phyloP scores from a whole-genome alignment of 805 yeast genomes.

The Pichia kluyveri region DNA sequence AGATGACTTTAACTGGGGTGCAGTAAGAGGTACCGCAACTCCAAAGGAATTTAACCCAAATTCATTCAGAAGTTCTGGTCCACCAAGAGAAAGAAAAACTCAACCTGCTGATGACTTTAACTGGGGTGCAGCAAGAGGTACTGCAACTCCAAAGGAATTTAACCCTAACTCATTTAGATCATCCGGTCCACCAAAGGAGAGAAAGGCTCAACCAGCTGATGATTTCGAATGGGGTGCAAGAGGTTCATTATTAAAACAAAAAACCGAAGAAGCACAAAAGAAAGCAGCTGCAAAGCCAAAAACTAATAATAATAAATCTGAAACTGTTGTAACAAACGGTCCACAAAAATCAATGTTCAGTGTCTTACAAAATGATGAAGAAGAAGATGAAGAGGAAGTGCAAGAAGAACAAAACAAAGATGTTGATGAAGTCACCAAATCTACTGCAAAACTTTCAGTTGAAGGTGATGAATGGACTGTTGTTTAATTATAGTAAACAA shows the following conservation, averaged over 20 bases:
- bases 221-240: constrained; percentile 36
- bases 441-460: constrained; percentile 32
- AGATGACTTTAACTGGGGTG: constrained; percentile 55
- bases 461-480: constrained; percentile 33
- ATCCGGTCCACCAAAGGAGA: constrained; percentile 3
- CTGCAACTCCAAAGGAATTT: constrained; percentile 1
- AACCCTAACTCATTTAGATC: neutral
- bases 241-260: constrained; percentile 9
- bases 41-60: constrained; percentile 19
- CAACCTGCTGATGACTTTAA: neutral
- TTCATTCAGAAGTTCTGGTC: constrained; percentile 16
- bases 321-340: constrained; percentile 19
- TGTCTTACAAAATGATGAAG: constrained; percentile 44
- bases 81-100: constrained; percentile 18
- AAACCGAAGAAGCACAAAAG: neutral
- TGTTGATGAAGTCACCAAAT: constrained; percentile 17
- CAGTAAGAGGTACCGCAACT: constrained; percentile 25
- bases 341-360: constrained; percentile 38
- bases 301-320: constrained; percentile 5
- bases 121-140: constrained; percentile 20
- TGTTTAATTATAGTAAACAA: neutral
- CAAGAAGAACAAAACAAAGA: constrained; percentile 23
- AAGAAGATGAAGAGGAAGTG: constrained; percentile 35
- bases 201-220: constrained; percentile 10
- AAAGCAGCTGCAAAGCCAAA: constrained; percentile 5